A percentile compares a stretch with the other conserved stretches of the same genome.
These are phyloP conservation scores for Rhodosporidiobolus odoratus DNA, from an alignment of 768 basidiomycete species.

Conservation along the genomic window DNA sequence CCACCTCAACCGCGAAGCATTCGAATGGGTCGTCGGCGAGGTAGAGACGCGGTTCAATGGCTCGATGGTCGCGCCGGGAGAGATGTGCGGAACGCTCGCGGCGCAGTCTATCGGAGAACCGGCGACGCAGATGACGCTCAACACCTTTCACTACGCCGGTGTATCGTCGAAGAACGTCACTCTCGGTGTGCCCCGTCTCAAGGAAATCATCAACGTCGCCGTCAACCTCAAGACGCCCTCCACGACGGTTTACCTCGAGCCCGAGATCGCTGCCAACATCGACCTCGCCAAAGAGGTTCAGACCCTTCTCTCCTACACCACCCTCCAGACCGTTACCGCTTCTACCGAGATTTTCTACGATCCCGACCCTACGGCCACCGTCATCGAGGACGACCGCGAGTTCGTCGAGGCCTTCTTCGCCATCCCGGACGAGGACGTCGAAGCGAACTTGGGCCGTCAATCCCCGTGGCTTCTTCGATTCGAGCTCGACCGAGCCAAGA, in stretches of 20 bases:
- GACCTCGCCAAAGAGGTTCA: conserved; percentile 76
- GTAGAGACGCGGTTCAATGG: conserved; percentile 94
- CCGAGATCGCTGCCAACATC: conserved; percentile 60
- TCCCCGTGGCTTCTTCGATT: conserved; percentile 97
- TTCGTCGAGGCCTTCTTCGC: conserved; percentile 99
- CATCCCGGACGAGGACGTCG: conserved; percentile 94
- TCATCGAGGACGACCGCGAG: conserved; percentile 90
- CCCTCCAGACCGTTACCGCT: conserved; percentile 84
- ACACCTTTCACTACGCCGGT: conserved; percentile 99
- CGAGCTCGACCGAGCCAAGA: conserved; percentile 91
- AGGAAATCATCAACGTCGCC: conserved; percentile 99
- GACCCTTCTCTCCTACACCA: conserved; percentile 89
- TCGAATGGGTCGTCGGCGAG: conserved; percentile 96
- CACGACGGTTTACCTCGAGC: conserved; percentile 79
- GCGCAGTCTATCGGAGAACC: conserved; percentile 99
- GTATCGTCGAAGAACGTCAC: conserved; percentile 99
- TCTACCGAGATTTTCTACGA: conserved; percentile 98
- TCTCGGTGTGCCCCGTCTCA: conserved; percentile 95
- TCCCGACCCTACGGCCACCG: conserved; percentile 80
- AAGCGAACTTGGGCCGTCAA: conserved; percentile 79
- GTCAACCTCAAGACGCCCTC: conserved; percentile 98
- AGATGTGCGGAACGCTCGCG: conserved; percentile 97
- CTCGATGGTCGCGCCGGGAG: conserved; percentile 84
- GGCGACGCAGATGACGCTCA: conserved; percentile 98
- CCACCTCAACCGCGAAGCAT: conserved; percentile 85